Base-by-base conservation (phyloP, 1,284 basidiomycete species). In the Apiotrichum laibachii region DNA sequence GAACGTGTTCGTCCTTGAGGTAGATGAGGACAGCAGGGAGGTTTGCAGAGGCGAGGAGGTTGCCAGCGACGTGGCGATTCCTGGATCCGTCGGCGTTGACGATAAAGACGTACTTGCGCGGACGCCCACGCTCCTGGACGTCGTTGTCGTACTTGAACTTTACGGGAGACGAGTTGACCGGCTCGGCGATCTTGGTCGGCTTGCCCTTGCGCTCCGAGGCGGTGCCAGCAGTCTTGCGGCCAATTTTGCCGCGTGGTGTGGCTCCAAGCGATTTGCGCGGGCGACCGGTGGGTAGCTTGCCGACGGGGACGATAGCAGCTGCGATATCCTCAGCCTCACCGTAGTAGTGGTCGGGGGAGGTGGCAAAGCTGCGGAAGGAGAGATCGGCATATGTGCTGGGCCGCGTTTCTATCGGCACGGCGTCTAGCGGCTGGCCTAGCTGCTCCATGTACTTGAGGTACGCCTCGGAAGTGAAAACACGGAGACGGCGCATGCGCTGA, bases 31-130 rank as follows among this genome's bases (percentile, higher is more conserved):
- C 62, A 12, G 65, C 62, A 2, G 70, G 67, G 3, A 74, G 56
- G 13, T 64, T 65, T 1, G 67, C 66, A 10, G 56, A 42, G 1
- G 68, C 60, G 16, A 52, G 57, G 11, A 74, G 52, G 21, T 64
- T 56, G 15, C 69, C 71, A 1, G 73, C 55, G 33, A 73, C 53
- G 8, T 53, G n/a, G 15, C 73, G 65, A 33, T 71, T 69, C 37
- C 68, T 54, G 13, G 55, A 61, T 4, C 75, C 75, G 35, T 71
- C 65, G 45, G 63, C 52, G 54, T 73, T 65, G 13, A 76, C 72
- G 9, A 75, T 68, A 33, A 70, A 67, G 40, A 75, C 56, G 57
- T 73, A 75, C 54, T 74, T 75, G 26, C 75, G 53, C 1, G 73
- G 75, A 21, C 75, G 64, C 40, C 74, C 74, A n/a, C 71, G 66